Base-by-base conservation (phyloP, 108 stramenopile genomes). In the Fragilariopsis cylindrus region DNA sequence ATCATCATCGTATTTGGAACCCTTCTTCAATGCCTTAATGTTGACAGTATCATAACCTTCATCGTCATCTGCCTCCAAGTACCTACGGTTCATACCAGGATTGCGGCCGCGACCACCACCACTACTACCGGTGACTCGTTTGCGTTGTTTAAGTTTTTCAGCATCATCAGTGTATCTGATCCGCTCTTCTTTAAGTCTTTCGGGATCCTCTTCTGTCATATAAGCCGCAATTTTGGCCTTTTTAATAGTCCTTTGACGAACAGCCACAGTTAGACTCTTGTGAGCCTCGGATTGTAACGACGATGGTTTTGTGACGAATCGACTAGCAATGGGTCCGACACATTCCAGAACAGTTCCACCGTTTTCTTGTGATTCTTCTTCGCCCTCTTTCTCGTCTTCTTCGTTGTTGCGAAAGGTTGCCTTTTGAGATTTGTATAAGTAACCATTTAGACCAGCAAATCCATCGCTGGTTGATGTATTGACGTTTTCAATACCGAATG, bases 201-300 rank as follows among this genome's bases (percentile, higher is more conserved):
- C 94, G 47, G 94, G 94, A 85, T 96, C 94, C 48, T 86, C 81
- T 55, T 85, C 76, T n/a, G 92, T 93, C 55, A 90, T 85, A 70
- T 83, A 73, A 71, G 90, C 86, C 30, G 89, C 88, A 75, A 96
- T 93, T 7, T 81, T 74, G 4, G 89, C 89, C 57, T 76, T 78
- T 57, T 96, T 92, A 42, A 92, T 87, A 42, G 87, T 90, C 18
- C 82, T 74, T 65, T 91, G 91, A 18, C 91, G 88, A 9, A 92
- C 85, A 19, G 89, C 88, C 43, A 91, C 77, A 5, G 91, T 89
- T 5, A 92, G 75, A 63, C 86, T 84, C 74, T 92, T 91, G 82
- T 96, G 94, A 7, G 92, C 90, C 43, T 82, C 89, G 40, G 87
- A 88, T 56, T 88, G 81, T 39, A 95, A 77, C 11, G 89, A 88